These are phyloP conservation scores for Fragilariopsis cylindrus DNA, from an alignment of 108 stramenopile genomes.

Conservation along the genomic window DNA sequence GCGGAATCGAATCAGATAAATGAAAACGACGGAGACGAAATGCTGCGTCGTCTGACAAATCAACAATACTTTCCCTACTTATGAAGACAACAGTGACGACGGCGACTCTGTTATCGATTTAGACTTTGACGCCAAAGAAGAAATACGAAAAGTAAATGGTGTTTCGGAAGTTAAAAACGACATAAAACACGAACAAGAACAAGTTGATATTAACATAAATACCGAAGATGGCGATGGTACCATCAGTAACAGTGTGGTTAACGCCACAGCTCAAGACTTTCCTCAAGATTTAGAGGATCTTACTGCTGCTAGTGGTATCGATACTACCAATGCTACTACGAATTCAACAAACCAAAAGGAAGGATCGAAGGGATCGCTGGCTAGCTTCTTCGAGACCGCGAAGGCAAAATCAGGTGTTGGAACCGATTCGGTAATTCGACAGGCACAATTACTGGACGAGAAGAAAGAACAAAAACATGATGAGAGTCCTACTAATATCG, in stretches of 20 bases:
- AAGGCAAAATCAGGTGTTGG: not conserved
- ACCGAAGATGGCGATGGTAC: not conserved
- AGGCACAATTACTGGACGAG: not conserved
- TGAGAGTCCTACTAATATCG: not conserved
- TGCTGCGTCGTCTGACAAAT: not conserved
- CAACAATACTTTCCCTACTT: not conserved
- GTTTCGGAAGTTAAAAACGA: not conserved
- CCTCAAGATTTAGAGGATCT: not conserved
- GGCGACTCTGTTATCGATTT: conserved; percentile 14
- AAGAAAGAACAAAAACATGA: not conserved
- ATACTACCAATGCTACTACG: conserved; percentile 1
- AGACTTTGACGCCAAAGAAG: not conserved
- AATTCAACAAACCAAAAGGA: not conserved
- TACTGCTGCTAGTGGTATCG: not conserved
- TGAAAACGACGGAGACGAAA: not conserved
- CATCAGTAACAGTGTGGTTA: not conserved
- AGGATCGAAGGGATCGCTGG: conserved; percentile 22
- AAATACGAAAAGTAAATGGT: not conserved
- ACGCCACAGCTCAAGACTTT: not conserved
- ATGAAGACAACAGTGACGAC: not conserved
- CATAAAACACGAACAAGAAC: not conserved
- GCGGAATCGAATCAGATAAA: not conserved
- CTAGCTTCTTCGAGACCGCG: conserved; percentile 17
- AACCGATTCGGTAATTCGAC: not conserved
- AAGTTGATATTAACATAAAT: not conserved